phyloP scores from a whole-genome alignment of 257 asterid genomes.

The Solanum bulbocastanum region DNA sequence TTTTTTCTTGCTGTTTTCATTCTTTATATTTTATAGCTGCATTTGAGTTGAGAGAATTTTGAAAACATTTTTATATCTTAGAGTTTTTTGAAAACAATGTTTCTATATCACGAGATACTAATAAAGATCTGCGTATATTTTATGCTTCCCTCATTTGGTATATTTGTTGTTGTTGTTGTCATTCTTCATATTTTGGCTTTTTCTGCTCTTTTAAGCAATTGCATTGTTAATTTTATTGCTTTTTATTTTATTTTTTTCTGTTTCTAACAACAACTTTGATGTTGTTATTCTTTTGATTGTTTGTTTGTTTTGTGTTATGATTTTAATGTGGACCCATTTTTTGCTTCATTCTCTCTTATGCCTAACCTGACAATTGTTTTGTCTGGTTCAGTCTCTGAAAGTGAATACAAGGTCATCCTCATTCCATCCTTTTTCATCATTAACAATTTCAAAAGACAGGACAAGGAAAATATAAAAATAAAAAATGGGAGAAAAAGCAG shows the following conservation, averaged over 20 bases:
- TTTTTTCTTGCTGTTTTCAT: neutral
- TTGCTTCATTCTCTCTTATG: constrained; percentile 1
- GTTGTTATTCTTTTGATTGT: constrained; percentile 6
- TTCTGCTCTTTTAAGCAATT: neutral
- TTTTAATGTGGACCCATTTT: constrained; percentile 6
- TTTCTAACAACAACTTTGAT: neutral
- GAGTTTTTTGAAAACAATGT: too few relatives aligned
- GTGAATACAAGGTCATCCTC: constrained; percentile 7
- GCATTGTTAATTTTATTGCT: neutral
- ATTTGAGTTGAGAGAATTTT: neutral
- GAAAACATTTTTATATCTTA: too few relatives aligned
- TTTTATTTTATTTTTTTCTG: neutral
- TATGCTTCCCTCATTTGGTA: too few relatives aligned
- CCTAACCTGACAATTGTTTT: constrained; percentile 2
- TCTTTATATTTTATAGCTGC: neutral
- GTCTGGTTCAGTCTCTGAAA: neutral
- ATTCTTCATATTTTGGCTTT: neutral
- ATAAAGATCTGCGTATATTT: too few relatives aligned
- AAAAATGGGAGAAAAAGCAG: neutral
- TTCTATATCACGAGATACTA: too few relatives aligned
- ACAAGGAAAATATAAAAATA: neutral
- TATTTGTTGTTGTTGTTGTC: neutral
- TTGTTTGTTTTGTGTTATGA: neutral
- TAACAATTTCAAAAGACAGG: neutral
- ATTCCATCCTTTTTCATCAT: neutral